phyloP scores from a whole-genome alignment of 2,329 filamentous ascomycete genomes.

The Leptographium procerum region DNA sequence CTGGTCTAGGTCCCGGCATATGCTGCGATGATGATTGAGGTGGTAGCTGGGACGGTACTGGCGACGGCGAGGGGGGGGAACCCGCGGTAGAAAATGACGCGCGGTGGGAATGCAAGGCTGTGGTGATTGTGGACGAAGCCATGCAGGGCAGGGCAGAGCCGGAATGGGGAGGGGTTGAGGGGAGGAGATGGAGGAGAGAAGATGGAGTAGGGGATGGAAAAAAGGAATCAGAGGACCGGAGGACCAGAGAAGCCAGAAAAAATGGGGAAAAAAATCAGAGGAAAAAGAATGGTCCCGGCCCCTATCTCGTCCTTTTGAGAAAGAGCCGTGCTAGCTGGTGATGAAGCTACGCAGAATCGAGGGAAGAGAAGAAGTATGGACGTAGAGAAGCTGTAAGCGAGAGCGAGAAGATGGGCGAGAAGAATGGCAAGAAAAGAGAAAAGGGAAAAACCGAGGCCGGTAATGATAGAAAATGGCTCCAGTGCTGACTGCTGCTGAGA shows the following conservation, averaged over 20 bases:
- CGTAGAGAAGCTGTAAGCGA: neutral
- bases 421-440: neutral
- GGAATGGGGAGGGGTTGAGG: neutral
- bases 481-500: neutral
- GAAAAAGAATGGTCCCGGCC: neutral
- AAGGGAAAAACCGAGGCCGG: neutral
- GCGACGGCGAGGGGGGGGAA: constrained; percentile 5
- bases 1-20: neutral
- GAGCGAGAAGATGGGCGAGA: neutral
- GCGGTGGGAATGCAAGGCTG: constrained; percentile 15
- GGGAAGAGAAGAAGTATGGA: neutral
- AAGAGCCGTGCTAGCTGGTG: neutral
- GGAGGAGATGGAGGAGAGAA: neutral
- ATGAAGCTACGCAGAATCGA: neutral
- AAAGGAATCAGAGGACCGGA: no score
- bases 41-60: constrained; percentile 2
- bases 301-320: neutral
- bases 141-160: constrained; percentile 11
- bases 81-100: constrained; percentile 15
- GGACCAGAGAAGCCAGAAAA: no score
- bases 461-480: neutral
- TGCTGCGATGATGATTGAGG: neutral
- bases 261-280: neutral
- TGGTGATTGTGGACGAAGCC: constrained; percentile 26
- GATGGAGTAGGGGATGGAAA: no score